Evolutionary conservation across 345 rosid genomes (phyloP).

Genomic region (Mallotus nudiflorus): DNA sequence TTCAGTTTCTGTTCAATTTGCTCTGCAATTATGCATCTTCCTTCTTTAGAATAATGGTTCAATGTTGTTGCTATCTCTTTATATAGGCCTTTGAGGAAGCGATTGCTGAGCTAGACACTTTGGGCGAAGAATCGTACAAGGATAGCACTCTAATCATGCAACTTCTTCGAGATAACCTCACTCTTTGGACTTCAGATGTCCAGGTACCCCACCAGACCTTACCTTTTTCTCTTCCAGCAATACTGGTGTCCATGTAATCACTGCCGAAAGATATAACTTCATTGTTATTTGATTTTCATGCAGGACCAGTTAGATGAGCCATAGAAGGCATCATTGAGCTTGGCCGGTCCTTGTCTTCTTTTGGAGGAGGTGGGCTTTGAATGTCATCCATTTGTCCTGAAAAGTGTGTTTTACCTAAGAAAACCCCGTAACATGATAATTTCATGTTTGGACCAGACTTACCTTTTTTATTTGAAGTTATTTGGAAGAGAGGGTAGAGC

Average conservation of each 20-base stretch:
- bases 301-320: conserved; percentile 87
- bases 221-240: neutral
- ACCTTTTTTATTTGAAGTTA: conserved; percentile 20
- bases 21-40: no score
- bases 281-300: conserved; percentile 8
- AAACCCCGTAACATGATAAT: conserved; percentile 26
- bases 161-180: conserved; percentile 88
- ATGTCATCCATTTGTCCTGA: conserved; percentile 48
- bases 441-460: conserved; percentile 15
- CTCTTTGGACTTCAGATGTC: conserved; percentile 96
- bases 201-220: conserved; percentile 50
- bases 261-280: neutral
- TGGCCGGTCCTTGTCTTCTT: conserved; percentile 42
- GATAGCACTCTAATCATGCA: conserved; percentile 99
- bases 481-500: conserved; percentile 19
- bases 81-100: conserved; percentile 94
- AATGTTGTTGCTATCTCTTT: neutral
- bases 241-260: neutral
- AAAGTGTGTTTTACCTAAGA: conserved; percentile 27
- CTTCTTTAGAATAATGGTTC: no score
- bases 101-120: conserved; percentile 87
- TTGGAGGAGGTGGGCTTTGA: conserved; percentile 68
- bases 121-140: conserved; percentile 97
- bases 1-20: no score
- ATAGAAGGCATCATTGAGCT: conserved; percentile 29